These are phyloP conservation scores for Fraxinus dipetala DNA, from an alignment of 305 asterid species.

Conservation along the genomic window DNA sequence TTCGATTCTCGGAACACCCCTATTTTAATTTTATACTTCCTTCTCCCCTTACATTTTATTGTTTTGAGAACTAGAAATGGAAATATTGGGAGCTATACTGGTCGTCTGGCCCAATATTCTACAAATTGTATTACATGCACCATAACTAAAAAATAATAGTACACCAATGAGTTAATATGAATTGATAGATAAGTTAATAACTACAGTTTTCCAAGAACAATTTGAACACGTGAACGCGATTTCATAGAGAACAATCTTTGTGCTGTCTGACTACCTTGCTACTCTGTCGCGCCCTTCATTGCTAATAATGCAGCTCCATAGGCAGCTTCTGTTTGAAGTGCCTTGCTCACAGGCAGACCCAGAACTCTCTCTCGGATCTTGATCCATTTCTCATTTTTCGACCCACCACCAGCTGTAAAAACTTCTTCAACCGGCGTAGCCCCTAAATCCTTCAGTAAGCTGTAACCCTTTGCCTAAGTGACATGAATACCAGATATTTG, in stretches of 20 bases:
- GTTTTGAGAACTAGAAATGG: background rate
- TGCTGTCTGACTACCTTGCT: constrained; percentile 1
- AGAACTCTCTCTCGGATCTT: constrained; percentile 75
- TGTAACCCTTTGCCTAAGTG: constrained; percentile 72
- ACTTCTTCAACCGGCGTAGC: constrained; percentile 87
- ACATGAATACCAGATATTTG: constrained; percentile 6
- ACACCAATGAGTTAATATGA: background rate
- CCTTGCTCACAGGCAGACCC: constrained; percentile 66
- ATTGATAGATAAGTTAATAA: background rate
- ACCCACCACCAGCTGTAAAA: constrained; percentile 85
- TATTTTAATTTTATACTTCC: background rate
- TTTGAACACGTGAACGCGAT: background rate
- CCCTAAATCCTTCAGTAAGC: constrained; percentile 67
- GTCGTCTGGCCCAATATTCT: background rate
- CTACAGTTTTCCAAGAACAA: background rate
- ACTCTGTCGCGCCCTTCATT: constrained; percentile 48
- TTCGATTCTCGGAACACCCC: constrained; percentile 62
- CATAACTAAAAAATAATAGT: background rate
- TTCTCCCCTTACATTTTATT: background rate
- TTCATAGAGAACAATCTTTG: background rate
- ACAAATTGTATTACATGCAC: background rate
- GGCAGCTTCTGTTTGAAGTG: constrained; percentile 88
- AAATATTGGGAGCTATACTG: background rate
- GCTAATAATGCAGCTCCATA: constrained; percentile 91
- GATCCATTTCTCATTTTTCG: constrained; percentile 77